phyloP scores from a whole-genome alignment of 805 yeast genomes.

The Pichia thaimueangensis region DNA sequence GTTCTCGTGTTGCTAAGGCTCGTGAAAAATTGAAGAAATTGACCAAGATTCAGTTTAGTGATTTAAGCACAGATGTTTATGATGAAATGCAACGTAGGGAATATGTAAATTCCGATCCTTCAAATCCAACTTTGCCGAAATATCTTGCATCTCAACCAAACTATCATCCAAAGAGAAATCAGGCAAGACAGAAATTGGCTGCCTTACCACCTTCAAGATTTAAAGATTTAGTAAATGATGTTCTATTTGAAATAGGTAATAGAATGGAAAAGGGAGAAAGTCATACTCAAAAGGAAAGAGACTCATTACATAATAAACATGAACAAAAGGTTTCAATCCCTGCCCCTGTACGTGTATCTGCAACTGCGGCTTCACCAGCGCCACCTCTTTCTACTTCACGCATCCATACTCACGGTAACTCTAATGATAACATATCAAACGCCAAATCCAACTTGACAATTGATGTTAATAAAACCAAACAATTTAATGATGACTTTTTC shows the following conservation, averaged over 20 bases:
- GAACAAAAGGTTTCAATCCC: too few species aligned
- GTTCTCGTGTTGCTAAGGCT: slow-evolving; percentile 71
- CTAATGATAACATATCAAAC: not conserved
- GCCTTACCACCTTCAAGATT: slow-evolving; percentile 76
- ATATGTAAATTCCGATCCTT: slow-evolving; percentile 34
- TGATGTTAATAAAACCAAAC: slow-evolving; percentile 6
- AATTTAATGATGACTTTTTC: not conserved
- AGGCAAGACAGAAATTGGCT: slow-evolving; percentile 88
- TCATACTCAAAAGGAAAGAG: too few species aligned
- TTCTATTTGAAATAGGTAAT: slow-evolving; percentile 78
- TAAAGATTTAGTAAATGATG: slow-evolving; percentile 86
- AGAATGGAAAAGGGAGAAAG: slow-evolving; percentile 10
- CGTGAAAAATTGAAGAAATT: slow-evolving; percentile 78
- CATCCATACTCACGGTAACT: not conserved
- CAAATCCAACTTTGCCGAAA: slow-evolving; percentile 47
- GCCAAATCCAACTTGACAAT: not conserved
- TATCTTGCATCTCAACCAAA: slow-evolving; percentile 60
- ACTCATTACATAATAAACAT: too few species aligned
- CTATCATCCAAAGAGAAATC: slow-evolving; percentile 91
- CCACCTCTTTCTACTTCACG: too few species aligned
- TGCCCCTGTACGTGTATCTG: too few species aligned
- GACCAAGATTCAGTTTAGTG: slow-evolving; percentile 76
- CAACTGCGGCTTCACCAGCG: too few species aligned
- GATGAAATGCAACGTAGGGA: slow-evolving; percentile 85
- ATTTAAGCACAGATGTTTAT: slow-evolving; percentile 87